These are phyloP conservation scores for Polytrichum commune DNA, from an alignment of 225 moss, liverwort and hornwort genomes.

Conservation along the genomic window DNA sequence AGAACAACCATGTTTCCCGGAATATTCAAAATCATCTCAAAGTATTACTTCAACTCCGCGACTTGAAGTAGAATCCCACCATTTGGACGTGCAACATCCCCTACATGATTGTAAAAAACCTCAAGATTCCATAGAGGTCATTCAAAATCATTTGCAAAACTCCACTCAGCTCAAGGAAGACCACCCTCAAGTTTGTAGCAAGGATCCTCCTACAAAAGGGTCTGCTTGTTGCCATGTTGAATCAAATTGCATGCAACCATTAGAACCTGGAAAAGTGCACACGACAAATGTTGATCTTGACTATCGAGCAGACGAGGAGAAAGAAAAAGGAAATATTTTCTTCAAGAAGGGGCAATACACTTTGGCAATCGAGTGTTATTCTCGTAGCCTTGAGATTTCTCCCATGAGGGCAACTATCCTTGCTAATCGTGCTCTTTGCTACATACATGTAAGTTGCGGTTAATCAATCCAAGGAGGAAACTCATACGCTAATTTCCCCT, in stretches of 20 bases:
- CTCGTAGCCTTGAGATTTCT: slow-evolving; percentile 19
- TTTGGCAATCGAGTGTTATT: slow-evolving; percentile 42
- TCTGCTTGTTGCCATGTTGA: background rate
- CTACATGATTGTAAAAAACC: background rate
- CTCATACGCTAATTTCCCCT: no score
- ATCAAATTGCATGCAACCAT: background rate
- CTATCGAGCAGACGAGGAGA: slow-evolving; percentile 17
- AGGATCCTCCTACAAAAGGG: no score
- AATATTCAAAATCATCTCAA: background rate
- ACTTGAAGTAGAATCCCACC: background rate
- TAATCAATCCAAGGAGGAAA: no score
- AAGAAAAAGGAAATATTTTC: slow-evolving; percentile 31
- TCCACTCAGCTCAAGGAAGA: background rate
- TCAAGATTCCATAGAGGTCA: background rate
- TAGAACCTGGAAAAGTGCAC: background rate
- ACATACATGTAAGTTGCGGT: slow-evolving; percentile 18
- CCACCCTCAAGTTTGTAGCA: background rate
- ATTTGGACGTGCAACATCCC: background rate
- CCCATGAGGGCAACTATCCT: slow-evolving; percentile 25
- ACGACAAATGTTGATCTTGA: background rate
- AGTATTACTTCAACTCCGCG: background rate
- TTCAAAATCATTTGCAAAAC: background rate
- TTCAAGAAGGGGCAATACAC: slow-evolving; percentile 32
- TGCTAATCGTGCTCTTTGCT: slow-evolving; percentile 46
- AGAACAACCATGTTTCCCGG: background rate